Base-by-base conservation (phyloP, 2,329 filamentous ascomycete species). In the Penicillium sp. region DNA sequence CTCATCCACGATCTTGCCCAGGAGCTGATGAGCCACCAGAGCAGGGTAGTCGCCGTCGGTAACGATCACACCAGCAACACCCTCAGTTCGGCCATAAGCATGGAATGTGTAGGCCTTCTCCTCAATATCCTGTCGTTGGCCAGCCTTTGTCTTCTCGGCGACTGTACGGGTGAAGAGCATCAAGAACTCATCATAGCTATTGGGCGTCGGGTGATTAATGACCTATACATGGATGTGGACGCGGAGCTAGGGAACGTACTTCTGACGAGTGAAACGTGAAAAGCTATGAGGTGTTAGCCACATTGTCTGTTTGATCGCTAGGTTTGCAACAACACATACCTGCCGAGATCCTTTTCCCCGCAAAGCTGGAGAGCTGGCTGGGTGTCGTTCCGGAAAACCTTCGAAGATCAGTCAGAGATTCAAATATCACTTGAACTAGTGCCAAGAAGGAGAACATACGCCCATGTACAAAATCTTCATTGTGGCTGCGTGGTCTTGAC, bases 391-490 rank as follows among this genome's bases (percentile, higher is more conserved):
- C 88, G 89, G 71, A 94, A 81, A 74, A 96, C 84, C 91, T 95
- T n/a, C 11, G 1, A 38, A 21, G 5, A 24, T 53, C 31, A 55
- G 29, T 10, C 41, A 13, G 8, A 16, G 13, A 16, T 53, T 13
- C 42, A 48, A 49, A 11, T 14, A 39, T 18, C 7, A 39, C 4
- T 8, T 5, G 5, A 5, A 14, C 9, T 24, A 32, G 10, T 10
- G 1, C 1, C 16, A 16, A 13, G 7, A 6, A n/a, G 14, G 40
- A 29, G 48, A 43, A 71, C 86, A 61, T 86, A 94, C 90, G 67
- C 90, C 90, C 71, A 95, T 90, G 77, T 94, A 94, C 75, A 89
- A 83, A 74, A 94, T 79, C 85, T 92, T 93, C 90, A 93, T 93
- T 71, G 67, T 86, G 76, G 71, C 72, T 68, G 63, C 48, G 61